Conservation (phyloP, 2,329 filamentous ascomycete genomes). For the Ophiostoma piceae region DNA sequence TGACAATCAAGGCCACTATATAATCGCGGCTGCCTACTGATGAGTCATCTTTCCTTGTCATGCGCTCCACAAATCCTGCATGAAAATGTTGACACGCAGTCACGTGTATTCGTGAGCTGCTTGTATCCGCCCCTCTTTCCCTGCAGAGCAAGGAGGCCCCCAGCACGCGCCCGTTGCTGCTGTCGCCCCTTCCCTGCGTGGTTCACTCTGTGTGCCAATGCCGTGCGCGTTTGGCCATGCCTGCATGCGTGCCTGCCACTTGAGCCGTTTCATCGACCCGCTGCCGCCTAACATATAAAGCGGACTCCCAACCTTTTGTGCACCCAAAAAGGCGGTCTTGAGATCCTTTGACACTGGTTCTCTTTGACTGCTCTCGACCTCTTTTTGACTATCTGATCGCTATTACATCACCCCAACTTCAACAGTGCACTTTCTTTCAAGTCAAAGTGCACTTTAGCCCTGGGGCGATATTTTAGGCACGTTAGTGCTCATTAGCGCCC, state of each 20-base stretch:
- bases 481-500: conserved; percentile 10
- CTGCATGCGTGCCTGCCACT: conserved; percentile 3
- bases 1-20: neutral
- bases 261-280: neutral
- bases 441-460: neutral
- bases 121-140: neutral
- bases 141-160: neutral
- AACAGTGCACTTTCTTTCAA: neutral
- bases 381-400: neutral
- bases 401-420: neutral
- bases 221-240: conserved; percentile 1
- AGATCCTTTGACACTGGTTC: neutral
- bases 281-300: conserved; percentile 1
- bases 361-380: neutral
- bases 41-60: neutral
- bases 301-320: neutral
- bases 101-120: conserved; percentile 13
- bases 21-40: conserved; percentile 2
- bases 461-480: conserved; percentile 8
- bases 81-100: conserved; percentile 8
- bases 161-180: neutral
- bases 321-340: neutral
- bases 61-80: neutral
- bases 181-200: neutral
- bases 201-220: neutral